phyloP scores from a whole-genome alignment of 2,329 filamentous ascomycete species.

The Fusarium aywerte region DNA sequence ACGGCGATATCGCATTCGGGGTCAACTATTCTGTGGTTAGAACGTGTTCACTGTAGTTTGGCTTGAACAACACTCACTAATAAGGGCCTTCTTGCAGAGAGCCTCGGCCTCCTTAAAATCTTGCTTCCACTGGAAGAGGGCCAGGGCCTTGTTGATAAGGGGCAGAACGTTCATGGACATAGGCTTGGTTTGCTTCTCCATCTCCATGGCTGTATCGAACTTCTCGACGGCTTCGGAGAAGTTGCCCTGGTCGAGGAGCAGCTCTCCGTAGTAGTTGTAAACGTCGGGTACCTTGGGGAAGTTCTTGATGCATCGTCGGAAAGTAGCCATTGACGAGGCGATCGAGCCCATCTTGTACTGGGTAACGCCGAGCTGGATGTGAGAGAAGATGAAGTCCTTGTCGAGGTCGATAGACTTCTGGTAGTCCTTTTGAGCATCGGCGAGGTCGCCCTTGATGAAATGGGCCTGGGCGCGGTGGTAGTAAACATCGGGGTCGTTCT shows the following conservation, averaged over 20 bases:
- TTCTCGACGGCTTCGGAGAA: conserved; percentile 96
- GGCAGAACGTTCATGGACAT: conserved; percentile 97
- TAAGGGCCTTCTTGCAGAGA: conserved; percentile 95
- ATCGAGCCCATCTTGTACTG: conserved; percentile 99
- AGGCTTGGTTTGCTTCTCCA: conserved; percentile 95
- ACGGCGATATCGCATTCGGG: conserved; percentile 99
- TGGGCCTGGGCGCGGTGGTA: conserved; percentile 98
- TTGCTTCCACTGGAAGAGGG: conserved; percentile 98
- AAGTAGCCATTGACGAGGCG: conserved; percentile 97
- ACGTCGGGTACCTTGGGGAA: conserved; percentile 96
- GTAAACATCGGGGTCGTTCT: conserved; percentile 94
- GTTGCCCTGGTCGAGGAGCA: conserved; percentile 95
- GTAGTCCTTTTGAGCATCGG: conserved; percentile 96
- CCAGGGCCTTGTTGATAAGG: conserved; percentile 97
- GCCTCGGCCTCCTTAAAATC: conserved; percentile 95
- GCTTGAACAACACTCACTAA: conserved; percentile 72
- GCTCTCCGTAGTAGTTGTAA: conserved; percentile 99
- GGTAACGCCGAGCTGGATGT: conserved; percentile 98
- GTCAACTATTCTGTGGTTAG: conserved; percentile 75
- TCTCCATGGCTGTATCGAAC: conserved; percentile 97
- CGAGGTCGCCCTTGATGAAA: conserved; percentile 95
- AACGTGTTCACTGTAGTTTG: conserved; percentile 10
- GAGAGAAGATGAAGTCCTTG: conserved; percentile 96
- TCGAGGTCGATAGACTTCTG: conserved; percentile 99
- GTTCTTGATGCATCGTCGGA: conserved; percentile 97